Base-by-base conservation (phyloP, 2,329 filamentous ascomycete species). In the Aspergillus sp. region DNA sequence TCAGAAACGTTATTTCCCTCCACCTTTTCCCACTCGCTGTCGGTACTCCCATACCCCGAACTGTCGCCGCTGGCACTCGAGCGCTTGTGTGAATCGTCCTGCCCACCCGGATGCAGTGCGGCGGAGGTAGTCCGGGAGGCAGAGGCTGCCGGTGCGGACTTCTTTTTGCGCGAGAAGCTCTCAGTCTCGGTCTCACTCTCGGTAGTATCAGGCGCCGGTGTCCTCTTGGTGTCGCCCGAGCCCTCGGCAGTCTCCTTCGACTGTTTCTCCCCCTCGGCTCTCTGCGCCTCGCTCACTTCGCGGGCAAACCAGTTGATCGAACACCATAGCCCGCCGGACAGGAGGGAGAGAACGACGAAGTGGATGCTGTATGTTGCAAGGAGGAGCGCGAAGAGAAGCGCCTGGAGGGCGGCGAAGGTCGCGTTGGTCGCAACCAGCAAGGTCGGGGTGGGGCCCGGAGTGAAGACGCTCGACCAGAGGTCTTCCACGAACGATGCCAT, bases 21-120 rank as follows among this genome's bases (percentile, higher is more conserved):
- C 3, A 96, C 82, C 68, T 91, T 93, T 67, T 95, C 89, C 89
- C 89, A 96, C 63, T 96, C 89, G 52, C 89, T 89, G 64, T 96
- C 89, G 4, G 88, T 95, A 61, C 86, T 89, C 40, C 69, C 51
- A 42, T 75, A 71, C 8, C 69, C 71, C n/a, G 63, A 67, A 33
- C 54, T 68, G 33, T 69, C 68, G 35, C 68, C 68, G 8, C 63
- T 58, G 35, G 61, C 48, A 41, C 55, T 65, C 48, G 51, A 58
- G 37, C 64, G 58, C 52, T 67, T 67, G 53, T 61, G 63, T 40
- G 67, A 19, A 28, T 60, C 61, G 19, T 44, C 46, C 17, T 41
- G 38, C 31, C 49, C 56, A 11, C 49, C 50, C 31, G 66, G 67
- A 59, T 72, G 75, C 43, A 76, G 52, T 41, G 71, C 45, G 8